Evolutionary conservation across 306 rosid species (phyloP).

Genomic region (Quercus dentata): DNA sequence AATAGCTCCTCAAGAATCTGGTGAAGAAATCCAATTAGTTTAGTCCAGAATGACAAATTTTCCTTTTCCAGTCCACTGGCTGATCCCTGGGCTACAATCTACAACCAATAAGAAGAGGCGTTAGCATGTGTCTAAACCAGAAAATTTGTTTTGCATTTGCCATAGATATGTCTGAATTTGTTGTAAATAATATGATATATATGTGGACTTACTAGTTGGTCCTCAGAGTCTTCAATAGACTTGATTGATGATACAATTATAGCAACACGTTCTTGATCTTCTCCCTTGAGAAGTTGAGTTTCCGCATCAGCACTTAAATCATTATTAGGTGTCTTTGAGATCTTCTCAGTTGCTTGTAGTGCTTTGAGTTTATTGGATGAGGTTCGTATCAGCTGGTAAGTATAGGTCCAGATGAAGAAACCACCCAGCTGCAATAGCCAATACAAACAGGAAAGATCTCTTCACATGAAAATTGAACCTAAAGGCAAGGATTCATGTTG

Average conservation of each 20-base stretch:
- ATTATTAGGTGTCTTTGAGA: constrained; percentile 34
- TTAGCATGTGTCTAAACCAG: not conserved
- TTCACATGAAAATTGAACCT: not conserved
- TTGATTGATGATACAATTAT: constrained; percentile 21
- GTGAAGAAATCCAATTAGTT: constrained; percentile 21
- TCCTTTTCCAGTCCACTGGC: not conserved
- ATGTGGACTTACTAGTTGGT: constrained; percentile 42
- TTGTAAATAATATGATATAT: not conserved
- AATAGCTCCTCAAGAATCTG: constrained; percentile 48
- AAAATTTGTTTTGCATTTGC: not conserved
- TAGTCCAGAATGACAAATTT: constrained; percentile 33
- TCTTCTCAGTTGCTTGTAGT: constrained; percentile 35
- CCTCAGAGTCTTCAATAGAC: constrained; percentile 24
- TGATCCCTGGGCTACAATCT: constrained; percentile 37
- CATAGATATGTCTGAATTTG: not conserved
- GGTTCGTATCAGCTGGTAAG: constrained; percentile 49
- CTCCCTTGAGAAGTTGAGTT: constrained; percentile 51
- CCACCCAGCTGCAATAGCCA: constrained; percentile 67
- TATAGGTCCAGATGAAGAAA: constrained; percentile 77
- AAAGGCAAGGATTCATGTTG: not conserved
- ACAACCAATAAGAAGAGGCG: not conserved
- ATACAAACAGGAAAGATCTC: not conserved
- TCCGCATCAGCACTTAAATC: constrained; percentile 33
- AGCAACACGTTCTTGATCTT: constrained; percentile 20
- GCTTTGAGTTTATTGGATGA: constrained; percentile 47